Evolutionary conservation across 1,284 basidiomycete species (phyloP).

Genomic region (Ustilago tritici): DNA sequence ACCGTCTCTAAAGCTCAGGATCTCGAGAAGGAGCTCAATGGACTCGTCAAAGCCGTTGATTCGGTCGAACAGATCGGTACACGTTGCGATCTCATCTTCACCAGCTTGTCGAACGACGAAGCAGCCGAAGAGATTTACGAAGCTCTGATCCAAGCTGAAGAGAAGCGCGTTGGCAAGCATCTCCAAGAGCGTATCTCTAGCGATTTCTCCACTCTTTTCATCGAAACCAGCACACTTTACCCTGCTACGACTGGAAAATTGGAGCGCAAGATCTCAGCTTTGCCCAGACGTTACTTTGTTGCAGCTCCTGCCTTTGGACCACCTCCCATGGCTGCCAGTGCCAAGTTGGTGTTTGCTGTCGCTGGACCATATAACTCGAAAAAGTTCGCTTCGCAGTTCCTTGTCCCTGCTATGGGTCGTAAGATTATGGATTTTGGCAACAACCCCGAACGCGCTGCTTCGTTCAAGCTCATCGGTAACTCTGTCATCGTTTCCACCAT

Average conservation of each 20-base stretch:
- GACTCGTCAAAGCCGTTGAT: constrained; percentile 74
- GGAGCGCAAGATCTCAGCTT: constrained; percentile 77
- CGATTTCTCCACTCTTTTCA: constrained; percentile 35
- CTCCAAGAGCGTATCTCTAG: constrained; percentile 58
- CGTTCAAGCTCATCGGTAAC: constrained; percentile 78
- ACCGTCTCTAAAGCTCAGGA: constrained; percentile 75
- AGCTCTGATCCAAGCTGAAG: constrained; percentile 74
- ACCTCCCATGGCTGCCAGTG: constrained; percentile 75
- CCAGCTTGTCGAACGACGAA: constrained; percentile 80
- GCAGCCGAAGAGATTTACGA: constrained; percentile 79
- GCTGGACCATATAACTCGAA: constrained; percentile 86
- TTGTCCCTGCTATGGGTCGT: constrained; percentile 80
- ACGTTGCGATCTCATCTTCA: constrained; percentile 84
- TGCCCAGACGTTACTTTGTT: constrained; percentile 78
- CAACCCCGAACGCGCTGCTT: constrained; percentile 80
- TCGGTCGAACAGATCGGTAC: constrained; percentile 75
- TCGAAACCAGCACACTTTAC: constrained; percentile 59
- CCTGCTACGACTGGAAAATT: constrained; percentile 72
- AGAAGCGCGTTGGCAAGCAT: constrained; percentile 68
- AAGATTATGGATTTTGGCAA: constrained; percentile 76
- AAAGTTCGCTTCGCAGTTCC: constrained; percentile 80
- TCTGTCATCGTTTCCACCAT: constrained; percentile 71
- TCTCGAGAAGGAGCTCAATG: constrained; percentile 73
- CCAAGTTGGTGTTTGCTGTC: constrained; percentile 81
- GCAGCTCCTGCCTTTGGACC: constrained; percentile 81